Conservation (phyloP, 2,329 filamentous ascomycete species). For the Neonectria ditissima region DNA sequence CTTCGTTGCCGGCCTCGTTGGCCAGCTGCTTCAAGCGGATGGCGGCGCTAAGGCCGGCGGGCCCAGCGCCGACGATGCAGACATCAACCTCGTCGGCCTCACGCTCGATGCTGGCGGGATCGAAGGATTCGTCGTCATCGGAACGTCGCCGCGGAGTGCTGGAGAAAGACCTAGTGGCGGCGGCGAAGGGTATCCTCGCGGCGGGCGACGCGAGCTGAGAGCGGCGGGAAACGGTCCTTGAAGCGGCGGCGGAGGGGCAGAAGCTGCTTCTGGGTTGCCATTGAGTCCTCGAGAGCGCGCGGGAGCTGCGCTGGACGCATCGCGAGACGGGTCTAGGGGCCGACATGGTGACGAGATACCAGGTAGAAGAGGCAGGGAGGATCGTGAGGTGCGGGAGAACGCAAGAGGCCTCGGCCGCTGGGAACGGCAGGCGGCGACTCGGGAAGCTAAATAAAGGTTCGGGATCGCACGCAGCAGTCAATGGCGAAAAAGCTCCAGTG, state of each 20-base stretch:
- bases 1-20: conserved; percentile 93
- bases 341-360: conserved; percentile 46
- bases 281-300: conserved; percentile 47
- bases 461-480: conserved; percentile 15
- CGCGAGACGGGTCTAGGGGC: conserved; percentile 53
- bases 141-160: conserved; percentile 46
- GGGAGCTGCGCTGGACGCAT: conserved; percentile 54
- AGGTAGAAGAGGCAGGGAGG: conserved; percentile 2
- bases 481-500: conserved; percentile 32
- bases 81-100: conserved; percentile 96
- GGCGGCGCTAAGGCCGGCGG: conserved; percentile 90
- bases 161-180: conserved; percentile 51
- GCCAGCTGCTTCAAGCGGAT: conserved; percentile 96
- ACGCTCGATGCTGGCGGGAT: conserved; percentile 78
- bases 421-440: conserved; percentile 14
- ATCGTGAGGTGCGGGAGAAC: conserved; percentile 47
- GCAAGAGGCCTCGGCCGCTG: conserved; percentile 12
- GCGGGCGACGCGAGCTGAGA: conserved; percentile 34
- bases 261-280: conserved; percentile 44
- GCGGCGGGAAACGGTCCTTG: conserved; percentile 25
- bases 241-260: conserved; percentile 36
- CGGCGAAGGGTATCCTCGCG: conserved; percentile 35
- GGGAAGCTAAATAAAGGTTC: conserved; percentile 17
- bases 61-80: conserved; percentile 96
- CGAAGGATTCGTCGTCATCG: conserved; percentile 67